Percentiles rank a stretch among this genome's conserved stretches.
phyloP scores from a whole-genome alignment of 2,329 filamentous ascomycete species.

The Botrytis porri region DNA sequence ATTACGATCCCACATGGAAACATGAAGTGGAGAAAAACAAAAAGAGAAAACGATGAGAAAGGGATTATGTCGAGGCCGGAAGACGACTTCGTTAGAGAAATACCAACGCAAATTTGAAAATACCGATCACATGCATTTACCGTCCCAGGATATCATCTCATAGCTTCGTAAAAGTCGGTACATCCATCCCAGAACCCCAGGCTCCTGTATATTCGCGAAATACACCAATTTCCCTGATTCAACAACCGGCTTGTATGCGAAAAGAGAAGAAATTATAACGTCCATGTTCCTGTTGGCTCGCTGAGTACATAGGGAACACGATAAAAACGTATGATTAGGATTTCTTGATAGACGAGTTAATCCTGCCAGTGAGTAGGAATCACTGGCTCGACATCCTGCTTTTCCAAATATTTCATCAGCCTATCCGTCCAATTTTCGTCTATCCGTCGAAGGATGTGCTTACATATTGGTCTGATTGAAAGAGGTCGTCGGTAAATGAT shows the following conservation, averaged over 20 bases:
- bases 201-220: not conserved
- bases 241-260: not conserved
- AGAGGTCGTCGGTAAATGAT: not conserved
- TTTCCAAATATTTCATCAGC: not conserved
- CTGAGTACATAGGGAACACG: not conserved
- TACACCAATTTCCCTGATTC: not conserved
- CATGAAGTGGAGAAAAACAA: not conserved
- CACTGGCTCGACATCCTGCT: not conserved
- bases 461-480: not conserved
- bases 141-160: not conserved
- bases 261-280: not conserved
- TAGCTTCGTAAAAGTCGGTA: not conserved
- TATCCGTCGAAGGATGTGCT: not conserved
- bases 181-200: not conserved
- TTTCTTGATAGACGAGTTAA: not conserved
- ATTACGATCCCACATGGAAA: not conserved
- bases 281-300: not conserved
- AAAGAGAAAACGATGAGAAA: not conserved
- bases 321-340: not conserved
- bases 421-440: not conserved
- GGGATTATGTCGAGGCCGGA: not conserved
- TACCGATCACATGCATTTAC: not conserved
- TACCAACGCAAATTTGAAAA: not conserved
- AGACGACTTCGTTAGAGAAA: not conserved
- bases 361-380: slow-evolving; percentile 13